These are phyloP conservation scores for Fusarium kyushuense DNA, from an alignment of 2,329 filamentous ascomycete genomes.

Conservation along the genomic window DNA sequence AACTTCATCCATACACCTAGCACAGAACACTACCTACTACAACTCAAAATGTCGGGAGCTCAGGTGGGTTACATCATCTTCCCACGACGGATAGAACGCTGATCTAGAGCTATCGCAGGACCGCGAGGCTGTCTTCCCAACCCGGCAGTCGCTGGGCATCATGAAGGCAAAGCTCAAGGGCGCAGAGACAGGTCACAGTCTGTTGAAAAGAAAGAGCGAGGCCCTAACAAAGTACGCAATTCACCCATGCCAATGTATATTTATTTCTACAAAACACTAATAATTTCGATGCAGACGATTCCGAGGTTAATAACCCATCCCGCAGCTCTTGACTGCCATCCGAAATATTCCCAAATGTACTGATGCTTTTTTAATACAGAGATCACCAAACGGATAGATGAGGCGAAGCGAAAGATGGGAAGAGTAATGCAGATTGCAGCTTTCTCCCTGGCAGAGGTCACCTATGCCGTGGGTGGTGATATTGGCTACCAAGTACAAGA, in stretches of 20 bases:
- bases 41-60: slow-evolving; percentile 51
- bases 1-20: slow-evolving; percentile 9
- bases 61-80: slow-evolving; percentile 40
- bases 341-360: slow-evolving; percentile 22
- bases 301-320: slow-evolving; percentile 70
- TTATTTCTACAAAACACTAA: slow-evolving; percentile 10
- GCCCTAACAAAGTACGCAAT: slow-evolving; percentile 88
- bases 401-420: slow-evolving; percentile 99
- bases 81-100: slow-evolving; percentile 15
- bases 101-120: slow-evolving; percentile 67
- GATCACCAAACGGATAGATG: slow-evolving; percentile 96
- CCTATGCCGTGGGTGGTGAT: slow-evolving; percentile 94
- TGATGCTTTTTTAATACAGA: slow-evolving; percentile 65
- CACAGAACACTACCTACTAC: slow-evolving; percentile 13
- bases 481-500: slow-evolving; percentile 98
- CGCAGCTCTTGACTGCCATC: background rate
- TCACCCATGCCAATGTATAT: background rate
- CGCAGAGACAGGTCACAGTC: slow-evolving; percentile 88
- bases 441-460: slow-evolving; percentile 96
- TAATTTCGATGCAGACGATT: slow-evolving; percentile 74
- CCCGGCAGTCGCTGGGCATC: slow-evolving; percentile 92
- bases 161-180: slow-evolving; percentile 99
- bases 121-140: slow-evolving; percentile 96
- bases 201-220: slow-evolving; percentile 98
- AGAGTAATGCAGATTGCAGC: slow-evolving; percentile 99